These are phyloP conservation scores for Penicillium hordei DNA, from an alignment of 2,329 filamentous ascomycete species.

Conservation along the genomic window DNA sequence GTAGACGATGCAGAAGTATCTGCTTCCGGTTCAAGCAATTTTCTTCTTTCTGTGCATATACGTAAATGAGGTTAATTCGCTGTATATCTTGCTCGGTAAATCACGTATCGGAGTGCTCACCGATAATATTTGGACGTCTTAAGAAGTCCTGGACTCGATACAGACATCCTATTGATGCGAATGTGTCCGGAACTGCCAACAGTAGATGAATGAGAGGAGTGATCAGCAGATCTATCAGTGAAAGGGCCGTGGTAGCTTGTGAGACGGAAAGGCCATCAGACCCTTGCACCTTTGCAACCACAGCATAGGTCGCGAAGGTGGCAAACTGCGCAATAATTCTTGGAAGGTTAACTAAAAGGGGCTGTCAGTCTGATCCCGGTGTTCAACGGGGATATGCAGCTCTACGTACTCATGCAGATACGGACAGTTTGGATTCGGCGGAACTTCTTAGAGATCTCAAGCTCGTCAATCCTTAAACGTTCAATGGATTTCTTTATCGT, in stretches of 20 bases:
- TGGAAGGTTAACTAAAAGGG: constrained; percentile 16
- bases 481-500: constrained; percentile 27
- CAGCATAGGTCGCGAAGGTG: constrained; percentile 21
- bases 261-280: constrained; percentile 33
- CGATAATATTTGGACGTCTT: too few relatives aligned
- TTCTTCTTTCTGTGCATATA: too few relatives aligned
- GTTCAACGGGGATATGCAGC: too few relatives aligned
- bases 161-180: constrained; percentile 41
- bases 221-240: constrained; percentile 40
- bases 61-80: too few relatives aligned
- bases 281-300: constrained; percentile 15
- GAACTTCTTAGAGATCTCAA: constrained; percentile 25
- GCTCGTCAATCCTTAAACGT: constrained; percentile 22
- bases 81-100: too few relatives aligned
- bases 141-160: constrained; percentile 32
- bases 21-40: too few relatives aligned
- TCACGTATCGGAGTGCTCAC: too few relatives aligned
- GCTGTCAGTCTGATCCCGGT: neutral
- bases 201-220: constrained; percentile 41
- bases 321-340: constrained; percentile 15
- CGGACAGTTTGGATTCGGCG: constrained; percentile 15
- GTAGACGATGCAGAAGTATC: too few relatives aligned
- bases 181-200: constrained; percentile 38
- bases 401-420: constrained; percentile 15
- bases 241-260: constrained; percentile 42